Percentiles rank a stretch among this genome's conserved stretches.
These are phyloP conservation scores for Nasturtium officinale DNA, from an alignment of 345 rosid species.

Conservation along the genomic window DNA sequence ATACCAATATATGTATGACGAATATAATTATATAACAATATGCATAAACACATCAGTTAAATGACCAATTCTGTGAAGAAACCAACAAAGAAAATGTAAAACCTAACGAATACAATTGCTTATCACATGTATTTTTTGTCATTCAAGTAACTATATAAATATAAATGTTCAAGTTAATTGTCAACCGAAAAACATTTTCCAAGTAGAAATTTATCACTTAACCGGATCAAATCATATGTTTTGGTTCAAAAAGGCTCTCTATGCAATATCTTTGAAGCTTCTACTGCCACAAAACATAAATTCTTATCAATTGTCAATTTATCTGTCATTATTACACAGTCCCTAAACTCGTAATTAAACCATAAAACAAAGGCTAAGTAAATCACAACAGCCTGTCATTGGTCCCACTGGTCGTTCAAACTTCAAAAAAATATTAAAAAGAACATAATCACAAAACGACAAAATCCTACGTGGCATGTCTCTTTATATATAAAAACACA, in stretches of 20 bases:
- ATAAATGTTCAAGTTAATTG: no score
- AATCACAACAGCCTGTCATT: constrained; percentile 54
- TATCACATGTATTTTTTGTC: no score
- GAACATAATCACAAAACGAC: constrained; percentile 34
- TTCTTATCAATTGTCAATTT: not conserved
- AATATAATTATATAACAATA: no score
- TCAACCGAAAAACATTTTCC: not conserved
- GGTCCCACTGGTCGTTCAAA: constrained; percentile 61
- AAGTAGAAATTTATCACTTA: no score
- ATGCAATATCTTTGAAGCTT: not conserved
- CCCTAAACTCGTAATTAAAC: constrained; percentile 24
- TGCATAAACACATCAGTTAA: no score
- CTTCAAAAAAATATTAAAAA: constrained; percentile 19
- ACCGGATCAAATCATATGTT: not conserved
- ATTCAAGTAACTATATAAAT: no score
- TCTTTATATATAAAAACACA: constrained; percentile 16
- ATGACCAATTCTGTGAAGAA: no score
- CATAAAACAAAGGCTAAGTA: not conserved
- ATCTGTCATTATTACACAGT: not conserved
- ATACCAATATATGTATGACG: no score
- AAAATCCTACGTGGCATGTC: constrained; percentile 46
- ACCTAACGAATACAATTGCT: no score
- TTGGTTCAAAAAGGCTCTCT: no score
- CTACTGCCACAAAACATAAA: no score
- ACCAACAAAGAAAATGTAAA: no score